Evolutionary conservation across 2,329 filamentous ascomycete species (phyloP).

Genomic region (Mycosphaerelloides madeirae): DNA sequence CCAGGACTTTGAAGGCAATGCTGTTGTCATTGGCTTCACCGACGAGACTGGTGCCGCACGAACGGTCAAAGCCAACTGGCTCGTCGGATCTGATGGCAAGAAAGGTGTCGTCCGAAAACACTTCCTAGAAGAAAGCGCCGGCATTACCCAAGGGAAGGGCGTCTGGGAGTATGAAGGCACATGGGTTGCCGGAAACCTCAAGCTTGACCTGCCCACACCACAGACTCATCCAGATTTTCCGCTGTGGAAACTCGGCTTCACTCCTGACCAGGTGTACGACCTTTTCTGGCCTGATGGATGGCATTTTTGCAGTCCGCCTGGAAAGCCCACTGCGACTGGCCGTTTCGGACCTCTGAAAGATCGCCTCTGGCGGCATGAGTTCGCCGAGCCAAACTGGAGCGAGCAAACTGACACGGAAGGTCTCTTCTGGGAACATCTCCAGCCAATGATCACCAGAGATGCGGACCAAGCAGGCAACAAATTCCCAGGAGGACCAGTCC

Average conservation of each 20-base stretch:
- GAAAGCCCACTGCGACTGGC: conserved; percentile 42
- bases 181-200: conserved; percentile 48
- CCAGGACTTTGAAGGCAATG: no score
- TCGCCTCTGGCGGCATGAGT: conserved; percentile 32
- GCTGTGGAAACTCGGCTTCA: conserved; percentile 45
- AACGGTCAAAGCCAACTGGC: conserved; percentile 25
- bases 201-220: conserved; percentile 41
- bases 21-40: no score
- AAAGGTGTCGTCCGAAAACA: conserved; percentile 43
- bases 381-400: conserved; percentile 8
- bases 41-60: no score
- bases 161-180: conserved; percentile 36
- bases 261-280: conserved; percentile 46
- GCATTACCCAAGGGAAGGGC: conserved; percentile 33
- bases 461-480: background rate
- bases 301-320: conserved; percentile 43
- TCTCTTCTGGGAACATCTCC: conserved; percentile 14
- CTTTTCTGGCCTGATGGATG: conserved; percentile 44
- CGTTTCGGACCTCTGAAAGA: conserved; percentile 41
- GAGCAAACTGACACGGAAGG: conserved; percentile 4
- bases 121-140: conserved; percentile 42
- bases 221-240: conserved; percentile 47
- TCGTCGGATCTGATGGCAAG: conserved; percentile 48
- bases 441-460: conserved; percentile 9
- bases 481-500: background rate